A percentile compares a stretch with the other conserved stretches of the same genome.
These are phyloP conservation scores for Phoenix dactylifera DNA, from an alignment of 176 grass and related monocot genomes.

Conservation along the genomic window DNA sequence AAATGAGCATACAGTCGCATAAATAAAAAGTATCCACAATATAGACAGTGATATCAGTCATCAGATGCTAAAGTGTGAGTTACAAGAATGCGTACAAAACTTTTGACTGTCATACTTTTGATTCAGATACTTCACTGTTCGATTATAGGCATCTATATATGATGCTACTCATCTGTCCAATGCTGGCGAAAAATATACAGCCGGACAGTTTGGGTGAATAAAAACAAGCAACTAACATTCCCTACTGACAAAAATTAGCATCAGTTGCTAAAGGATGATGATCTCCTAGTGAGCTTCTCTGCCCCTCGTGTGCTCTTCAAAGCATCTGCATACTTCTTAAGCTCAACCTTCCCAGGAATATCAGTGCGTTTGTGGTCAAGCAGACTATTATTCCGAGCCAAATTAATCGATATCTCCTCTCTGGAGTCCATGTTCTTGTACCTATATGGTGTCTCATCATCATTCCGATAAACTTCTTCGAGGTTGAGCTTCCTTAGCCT, in stretches of 20 bases:
- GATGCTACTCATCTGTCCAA: slow-evolving; percentile 18
- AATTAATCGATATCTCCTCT: slow-evolving; percentile 20
- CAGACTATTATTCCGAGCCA: slow-evolving; percentile 18
- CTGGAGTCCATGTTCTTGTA: slow-evolving; percentile 3
- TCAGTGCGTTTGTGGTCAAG: slow-evolving; percentile 9
- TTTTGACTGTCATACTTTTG: too few relatives aligned
- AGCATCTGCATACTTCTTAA: slow-evolving; percentile 53
- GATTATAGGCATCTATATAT: slow-evolving; percentile 8
- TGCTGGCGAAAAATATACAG: slow-evolving; percentile 35
- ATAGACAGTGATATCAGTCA: too few relatives aligned
- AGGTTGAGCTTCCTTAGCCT: slow-evolving; percentile 16
- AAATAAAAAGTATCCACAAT: too few relatives aligned
- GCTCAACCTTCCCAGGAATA: slow-evolving; percentile 32
- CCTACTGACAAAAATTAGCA: neutral
- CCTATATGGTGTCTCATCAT: neutral
- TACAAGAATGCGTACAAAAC: too few relatives aligned
- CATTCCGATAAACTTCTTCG: slow-evolving; percentile 10
- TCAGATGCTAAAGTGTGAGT: too few relatives aligned
- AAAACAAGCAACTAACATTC: slow-evolving; percentile 28
- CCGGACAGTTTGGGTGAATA: slow-evolving; percentile 17
- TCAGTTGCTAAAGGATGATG: slow-evolving; percentile 29
- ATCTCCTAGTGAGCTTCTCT: slow-evolving; percentile 30
- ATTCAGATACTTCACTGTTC: slow-evolving; percentile 9
- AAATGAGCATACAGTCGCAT: too few relatives aligned
- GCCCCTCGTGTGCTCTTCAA: slow-evolving; percentile 26